phyloP scores from a whole-genome alignment of 2,329 filamentous ascomycete genomes.

The Aspergillus pseudonomiae region DNA sequence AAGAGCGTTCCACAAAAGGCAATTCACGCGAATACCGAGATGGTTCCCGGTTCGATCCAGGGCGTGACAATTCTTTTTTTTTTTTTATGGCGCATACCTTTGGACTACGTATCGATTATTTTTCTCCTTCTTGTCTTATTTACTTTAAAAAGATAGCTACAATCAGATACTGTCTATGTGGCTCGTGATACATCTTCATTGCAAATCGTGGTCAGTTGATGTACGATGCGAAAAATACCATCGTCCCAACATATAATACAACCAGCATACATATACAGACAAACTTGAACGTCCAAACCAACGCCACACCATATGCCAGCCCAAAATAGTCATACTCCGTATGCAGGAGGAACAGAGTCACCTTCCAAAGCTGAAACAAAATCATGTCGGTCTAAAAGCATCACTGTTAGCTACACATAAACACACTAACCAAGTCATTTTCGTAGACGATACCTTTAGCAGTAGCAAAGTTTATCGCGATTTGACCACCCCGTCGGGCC shows the following conservation, averaged over 20 bases:
- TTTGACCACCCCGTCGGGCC: slow-evolving; percentile 22
- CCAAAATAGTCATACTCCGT: neutral
- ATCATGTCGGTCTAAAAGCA: slow-evolving; percentile 22
- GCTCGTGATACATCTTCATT: no score
- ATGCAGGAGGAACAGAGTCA: neutral
- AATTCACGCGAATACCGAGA: slow-evolving; percentile 34
- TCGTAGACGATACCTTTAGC: slow-evolving; percentile 21
- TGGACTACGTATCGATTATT: no score
- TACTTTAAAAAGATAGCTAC: no score
- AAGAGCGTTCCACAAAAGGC: neutral
- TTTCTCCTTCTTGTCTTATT: no score
- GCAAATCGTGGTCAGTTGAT: no score
- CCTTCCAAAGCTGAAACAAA: slow-evolving; percentile 20
- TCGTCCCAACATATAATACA: neutral
- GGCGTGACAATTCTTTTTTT: slow-evolving; percentile 33
- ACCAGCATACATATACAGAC: neutral
- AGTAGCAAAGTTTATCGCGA: slow-evolving; percentile 31
- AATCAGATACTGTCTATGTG: no score
- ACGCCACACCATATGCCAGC: neutral
- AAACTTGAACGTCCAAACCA: no score
- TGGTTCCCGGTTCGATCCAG: slow-evolving; percentile 45
- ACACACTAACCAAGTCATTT: neutral
- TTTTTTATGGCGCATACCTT: neutral
- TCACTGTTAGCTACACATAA: neutral
- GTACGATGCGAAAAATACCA: neutral